Percentiles rank a stretch among this genome's conserved stretches.
phyloP scores from a whole-genome alignment of 768 basidiomycete species.

The Mycena galericulata region DNA sequence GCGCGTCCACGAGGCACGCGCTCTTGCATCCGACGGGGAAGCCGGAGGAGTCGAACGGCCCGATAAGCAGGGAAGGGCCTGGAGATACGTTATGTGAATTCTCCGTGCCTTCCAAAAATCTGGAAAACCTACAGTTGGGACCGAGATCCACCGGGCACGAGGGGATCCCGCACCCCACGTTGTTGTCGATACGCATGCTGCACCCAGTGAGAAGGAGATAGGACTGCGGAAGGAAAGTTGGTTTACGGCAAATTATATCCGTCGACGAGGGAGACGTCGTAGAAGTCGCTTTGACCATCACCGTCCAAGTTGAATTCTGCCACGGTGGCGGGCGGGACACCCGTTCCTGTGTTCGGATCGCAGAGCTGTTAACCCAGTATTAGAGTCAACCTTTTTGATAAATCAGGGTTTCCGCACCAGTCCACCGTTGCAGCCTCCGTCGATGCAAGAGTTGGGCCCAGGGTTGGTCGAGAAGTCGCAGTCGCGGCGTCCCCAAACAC shows the following conservation, averaged over 20 bases:
- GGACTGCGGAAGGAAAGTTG: background rate
- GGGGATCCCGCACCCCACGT: constrained; percentile 51
- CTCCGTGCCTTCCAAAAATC: background rate
- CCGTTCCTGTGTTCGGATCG: constrained; percentile 38
- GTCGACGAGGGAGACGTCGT: constrained; percentile 61
- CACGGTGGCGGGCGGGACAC: constrained; percentile 60
- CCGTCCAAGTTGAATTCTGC: constrained; percentile 60
- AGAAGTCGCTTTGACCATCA: constrained; percentile 38
- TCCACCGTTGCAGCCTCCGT: constrained; percentile 59
- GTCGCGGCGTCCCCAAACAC: constrained; percentile 63
- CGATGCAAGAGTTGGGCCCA: constrained; percentile 54
- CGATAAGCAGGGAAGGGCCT: constrained; percentile 36
- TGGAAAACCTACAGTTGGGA: constrained; percentile 46
- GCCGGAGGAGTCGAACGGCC: constrained; percentile 43
- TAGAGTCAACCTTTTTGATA: too few species aligned
- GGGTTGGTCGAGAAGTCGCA: constrained; percentile 58
- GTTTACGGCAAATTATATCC: constrained; percentile 60
- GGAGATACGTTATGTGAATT: background rate
- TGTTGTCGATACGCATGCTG: constrained; percentile 45
- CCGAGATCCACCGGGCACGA: constrained; percentile 61
- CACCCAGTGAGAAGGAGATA: constrained; percentile 38
- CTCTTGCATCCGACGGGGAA: constrained; percentile 57
- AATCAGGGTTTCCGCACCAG: too few species aligned
- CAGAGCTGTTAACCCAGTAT: constrained; percentile 18
- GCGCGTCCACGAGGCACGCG: constrained; percentile 52